Conservation (phyloP, 768 basidiomycete species). For the Xerocomellus chrysenteron region DNA sequence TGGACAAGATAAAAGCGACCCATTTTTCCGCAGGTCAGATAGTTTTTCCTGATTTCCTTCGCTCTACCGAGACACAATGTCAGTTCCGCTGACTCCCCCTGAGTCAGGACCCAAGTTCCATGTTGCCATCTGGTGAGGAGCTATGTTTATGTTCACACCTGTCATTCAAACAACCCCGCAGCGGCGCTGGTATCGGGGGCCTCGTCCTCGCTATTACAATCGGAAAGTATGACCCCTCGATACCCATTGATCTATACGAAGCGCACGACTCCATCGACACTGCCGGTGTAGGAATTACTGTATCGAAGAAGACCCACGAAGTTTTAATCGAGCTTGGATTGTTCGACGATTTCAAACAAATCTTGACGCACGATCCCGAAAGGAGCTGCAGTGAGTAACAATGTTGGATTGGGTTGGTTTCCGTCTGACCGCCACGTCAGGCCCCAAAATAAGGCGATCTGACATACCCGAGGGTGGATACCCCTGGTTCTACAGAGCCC, state of each 20-base stretch:
- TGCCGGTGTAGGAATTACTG: conserved; percentile 43
- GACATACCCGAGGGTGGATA: conserved; percentile 35
- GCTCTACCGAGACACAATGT: neutral
- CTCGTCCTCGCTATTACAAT: conserved; percentile 42
- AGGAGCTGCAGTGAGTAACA: conserved; percentile 11
- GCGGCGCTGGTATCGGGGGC: conserved; percentile 44
- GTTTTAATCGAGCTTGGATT: conserved; percentile 46
- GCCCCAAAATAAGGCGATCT: conserved; percentile 9
- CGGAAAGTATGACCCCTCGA: conserved; percentile 29
- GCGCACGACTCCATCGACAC: conserved; percentile 40
- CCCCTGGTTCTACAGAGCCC: conserved; percentile 22
- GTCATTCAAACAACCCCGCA: conserved; percentile 1
- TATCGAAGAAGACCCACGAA: conserved; percentile 47
- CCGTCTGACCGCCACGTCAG: neutral
- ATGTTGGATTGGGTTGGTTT: neutral
- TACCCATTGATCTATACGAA: conserved; percentile 48
- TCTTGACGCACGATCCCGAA: conserved; percentile 12
- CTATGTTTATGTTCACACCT: neutral
- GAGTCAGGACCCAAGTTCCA: conserved; percentile 11
- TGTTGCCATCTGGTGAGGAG: conserved; percentile 24
- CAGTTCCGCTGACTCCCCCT: neutral
- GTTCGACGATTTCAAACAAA: conserved; percentile 31
- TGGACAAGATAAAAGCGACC: neutral
- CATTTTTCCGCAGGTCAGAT: neutral
- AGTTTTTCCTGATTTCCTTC: neutral